phyloP scores from a whole-genome alignment of 352 stramenopile species.

The Globisporangium solare region DNA sequence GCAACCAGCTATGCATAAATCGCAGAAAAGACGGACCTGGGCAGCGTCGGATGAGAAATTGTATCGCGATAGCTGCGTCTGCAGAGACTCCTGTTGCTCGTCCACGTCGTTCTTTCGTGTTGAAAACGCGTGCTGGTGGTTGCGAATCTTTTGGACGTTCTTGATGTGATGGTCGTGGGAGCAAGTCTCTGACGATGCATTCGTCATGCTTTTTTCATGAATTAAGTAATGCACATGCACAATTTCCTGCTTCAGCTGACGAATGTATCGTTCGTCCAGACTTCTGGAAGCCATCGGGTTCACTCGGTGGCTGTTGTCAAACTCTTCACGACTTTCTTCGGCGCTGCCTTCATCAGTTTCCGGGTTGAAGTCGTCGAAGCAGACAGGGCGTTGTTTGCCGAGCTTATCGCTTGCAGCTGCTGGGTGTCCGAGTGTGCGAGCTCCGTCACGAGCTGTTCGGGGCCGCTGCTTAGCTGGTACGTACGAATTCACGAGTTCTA shows the following conservation, averaged over 20 bases:
- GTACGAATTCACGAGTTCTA: conserved; percentile 5
- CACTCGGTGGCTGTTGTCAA: background rate
- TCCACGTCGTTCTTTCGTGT: conserved; percentile 4
- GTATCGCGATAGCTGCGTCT: conserved; percentile 33
- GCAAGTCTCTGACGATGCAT: background rate
- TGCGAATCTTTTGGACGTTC: conserved; percentile 54
- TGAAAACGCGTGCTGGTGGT: conserved; percentile 21
- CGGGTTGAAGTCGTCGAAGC: background rate
- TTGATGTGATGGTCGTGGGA: conserved; percentile 38
- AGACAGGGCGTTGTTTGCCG: conserved; percentile 9
- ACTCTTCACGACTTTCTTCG: conserved; percentile 2
- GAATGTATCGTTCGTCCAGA: conserved; percentile 42
- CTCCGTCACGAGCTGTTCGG: conserved; percentile 42
- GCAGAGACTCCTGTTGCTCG: conserved; percentile 12
- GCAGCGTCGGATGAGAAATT: conserved; percentile 40
- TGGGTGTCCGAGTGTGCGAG: conserved; percentile 7
- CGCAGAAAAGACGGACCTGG: conserved; percentile 22
- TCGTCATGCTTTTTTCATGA: conserved; percentile 8
- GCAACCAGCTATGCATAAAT: background rate
- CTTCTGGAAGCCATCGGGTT: background rate
- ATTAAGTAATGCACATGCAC: conserved; percentile 26
- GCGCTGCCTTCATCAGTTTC: conserved; percentile 8
- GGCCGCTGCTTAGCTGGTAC: conserved; percentile 32
- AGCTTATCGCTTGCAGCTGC: background rate
- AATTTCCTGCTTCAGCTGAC: conserved; percentile 58